phyloP scores from a whole-genome alignment of 371 early-diverging fungal genomes.

The Choanephora cucurbitarum region DNA sequence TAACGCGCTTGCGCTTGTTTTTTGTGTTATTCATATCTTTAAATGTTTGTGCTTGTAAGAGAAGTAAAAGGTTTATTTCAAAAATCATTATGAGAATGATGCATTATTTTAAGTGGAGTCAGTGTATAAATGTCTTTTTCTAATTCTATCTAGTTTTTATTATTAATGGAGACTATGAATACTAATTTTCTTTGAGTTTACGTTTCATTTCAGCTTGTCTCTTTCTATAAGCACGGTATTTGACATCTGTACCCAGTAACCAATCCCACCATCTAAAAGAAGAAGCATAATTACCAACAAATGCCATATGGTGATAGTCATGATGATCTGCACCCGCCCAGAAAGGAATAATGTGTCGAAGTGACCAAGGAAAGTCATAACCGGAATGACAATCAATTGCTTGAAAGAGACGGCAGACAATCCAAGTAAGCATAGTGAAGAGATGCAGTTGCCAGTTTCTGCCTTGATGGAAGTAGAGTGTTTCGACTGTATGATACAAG shows the following conservation, averaged over 20 bases:
- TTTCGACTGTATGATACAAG: conserved; percentile 33
- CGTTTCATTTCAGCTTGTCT: conserved; percentile 33
- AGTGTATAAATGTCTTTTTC: no score
- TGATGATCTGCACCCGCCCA: conserved; percentile 85
- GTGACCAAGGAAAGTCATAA: conserved; percentile 93
- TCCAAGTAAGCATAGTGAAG: conserved; percentile 80
- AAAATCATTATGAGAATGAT: neutral
- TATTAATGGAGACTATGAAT: no score
- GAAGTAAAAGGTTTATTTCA: neutral
- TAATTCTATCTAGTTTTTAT: no score
- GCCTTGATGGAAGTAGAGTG: conserved; percentile 6
- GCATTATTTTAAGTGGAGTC: no score
- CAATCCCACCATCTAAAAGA: conserved; percentile 87
- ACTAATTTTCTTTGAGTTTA: neutral
- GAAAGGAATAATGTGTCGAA: conserved; percentile 77
- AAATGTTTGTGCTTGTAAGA: neutral
- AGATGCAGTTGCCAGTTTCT: conserved; percentile 72
- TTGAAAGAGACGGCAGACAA: conserved; percentile 74
- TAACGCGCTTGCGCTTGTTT: neutral
- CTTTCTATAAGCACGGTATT: conserved; percentile 66
- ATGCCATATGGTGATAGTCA: conserved; percentile 84
- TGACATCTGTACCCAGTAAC: conserved; percentile 77
- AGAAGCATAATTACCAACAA: conserved; percentile 80
- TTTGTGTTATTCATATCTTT: neutral
- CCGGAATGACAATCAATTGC: conserved; percentile 94